Evolutionary conservation across 352 stramenopile species (phyloP), one percentile per base, ranked within the genome.

Genomic region (Globisporangium spiculum): DNA sequence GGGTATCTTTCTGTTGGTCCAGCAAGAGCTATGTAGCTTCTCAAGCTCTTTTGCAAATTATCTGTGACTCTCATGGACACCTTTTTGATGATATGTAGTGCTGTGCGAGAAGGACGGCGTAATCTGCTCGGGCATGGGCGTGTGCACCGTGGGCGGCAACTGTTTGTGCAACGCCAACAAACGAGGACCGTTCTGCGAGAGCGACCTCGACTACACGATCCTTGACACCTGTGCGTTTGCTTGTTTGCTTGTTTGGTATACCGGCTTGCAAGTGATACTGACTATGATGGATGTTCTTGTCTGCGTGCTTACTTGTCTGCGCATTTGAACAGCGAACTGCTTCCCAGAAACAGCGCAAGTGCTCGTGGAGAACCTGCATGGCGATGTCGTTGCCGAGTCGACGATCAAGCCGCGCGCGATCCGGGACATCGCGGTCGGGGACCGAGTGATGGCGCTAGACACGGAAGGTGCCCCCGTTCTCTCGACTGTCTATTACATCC

Each of bases 41-140:
- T 63, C 20, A 36, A 41, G 38, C 46, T 46, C 60, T 34, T 44
- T 30, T 32, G 27, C 14, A n/a, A 50, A 10, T n/a, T 41, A 20
- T 68, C 36, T 73, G 57, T 54, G 41, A 20, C 16, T 50, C 41
- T 20, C 14, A n/a, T 52, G 18, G 7, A 22, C 18, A 18, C 38
- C 27, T 12, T 22, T 52, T 8, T 66, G 59, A 50, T n/a, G 58
- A 52, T 46, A 6, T 48, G 1, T 52, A 93, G 86, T 92, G 79
- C 68, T 94, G 18, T 94, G 86, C 57, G 86, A 94, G 68, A 71
- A 77, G n/a, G 62, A 89, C 55, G 86, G 86, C 55, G 73, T 77
- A 30, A 86, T 94, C 65, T 93, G 84, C 66, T 88, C 78, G 7
- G 79, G 82, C 54, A 54, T 83, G 61, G 86, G 86, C 8, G 85